Conservation (phyloP, 208 protist genomes). For the Herpetomonas tarakana region DNA sequence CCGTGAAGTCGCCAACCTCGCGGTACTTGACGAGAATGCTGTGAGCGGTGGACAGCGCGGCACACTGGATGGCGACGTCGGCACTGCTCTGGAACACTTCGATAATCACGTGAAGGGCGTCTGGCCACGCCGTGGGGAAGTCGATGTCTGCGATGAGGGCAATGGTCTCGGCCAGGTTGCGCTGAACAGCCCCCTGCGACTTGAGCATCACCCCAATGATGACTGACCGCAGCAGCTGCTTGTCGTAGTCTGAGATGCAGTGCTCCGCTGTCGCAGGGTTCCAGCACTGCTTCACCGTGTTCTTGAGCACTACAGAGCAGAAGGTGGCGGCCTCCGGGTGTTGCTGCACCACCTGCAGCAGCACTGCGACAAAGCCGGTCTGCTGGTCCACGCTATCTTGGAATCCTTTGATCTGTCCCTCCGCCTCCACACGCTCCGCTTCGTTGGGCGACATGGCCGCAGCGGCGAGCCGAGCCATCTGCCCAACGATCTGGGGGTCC, state of each 20-base stretch:
- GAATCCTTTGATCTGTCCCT: slow-evolving; percentile 50
- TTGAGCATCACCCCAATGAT: slow-evolving; percentile 68
- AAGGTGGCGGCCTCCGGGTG: slow-evolving; percentile 36
- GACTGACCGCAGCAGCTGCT: slow-evolving; percentile 43
- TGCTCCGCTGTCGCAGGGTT: slow-evolving; percentile 65
- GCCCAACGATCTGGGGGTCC: slow-evolving; percentile 27
- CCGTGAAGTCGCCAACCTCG: slow-evolving; percentile 44
- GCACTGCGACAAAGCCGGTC: slow-evolving; percentile 58
- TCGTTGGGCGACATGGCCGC: slow-evolving; percentile 47
- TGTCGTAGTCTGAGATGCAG: slow-evolving; percentile 73
- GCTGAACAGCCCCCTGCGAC: slow-evolving; percentile 48
- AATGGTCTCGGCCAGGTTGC: slow-evolving; percentile 89
- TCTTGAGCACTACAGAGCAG: slow-evolving; percentile 83
- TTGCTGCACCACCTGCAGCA: slow-evolving; percentile 43
- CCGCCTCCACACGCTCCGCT: slow-evolving; percentile 42
- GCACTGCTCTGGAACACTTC: slow-evolving; percentile 27
- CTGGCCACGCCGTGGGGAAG: slow-evolving; percentile 90
- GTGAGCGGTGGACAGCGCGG: slow-evolving; percentile 82
- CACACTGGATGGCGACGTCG: slow-evolving; percentile 31
- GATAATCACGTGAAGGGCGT: slow-evolving; percentile 73
- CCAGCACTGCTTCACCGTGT: slow-evolving; percentile 86
- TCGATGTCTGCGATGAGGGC: slow-evolving; percentile 87
- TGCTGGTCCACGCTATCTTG: slow-evolving; percentile 68
- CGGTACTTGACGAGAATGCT: slow-evolving; percentile 92
- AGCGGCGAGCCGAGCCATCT: slow-evolving; percentile 31